phyloP scores from a whole-genome alignment of 176 grass and related monocot species.

The Triticum monococcum region DNA sequence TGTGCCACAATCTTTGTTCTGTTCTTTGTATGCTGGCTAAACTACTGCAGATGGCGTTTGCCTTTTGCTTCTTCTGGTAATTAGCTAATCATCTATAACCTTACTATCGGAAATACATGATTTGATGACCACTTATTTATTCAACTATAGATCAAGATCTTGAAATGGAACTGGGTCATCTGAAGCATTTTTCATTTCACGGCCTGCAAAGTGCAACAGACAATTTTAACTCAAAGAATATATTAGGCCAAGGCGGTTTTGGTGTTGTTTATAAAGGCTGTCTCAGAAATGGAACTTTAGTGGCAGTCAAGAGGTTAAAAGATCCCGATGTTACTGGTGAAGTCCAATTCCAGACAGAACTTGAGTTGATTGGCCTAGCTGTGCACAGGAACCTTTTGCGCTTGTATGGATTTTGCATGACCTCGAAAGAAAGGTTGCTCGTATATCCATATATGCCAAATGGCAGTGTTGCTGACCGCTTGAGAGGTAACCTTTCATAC shows the following conservation, averaged over 20 bases:
- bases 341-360: constrained; percentile 98
- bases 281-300: constrained; percentile 72
- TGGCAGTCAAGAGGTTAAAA: constrained; percentile 91
- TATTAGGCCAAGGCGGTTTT: constrained; percentile 94
- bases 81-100: constrained; percentile 26
- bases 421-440: constrained; percentile 74
- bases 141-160: constrained; percentile 71
- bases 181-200: constrained; percentile 80
- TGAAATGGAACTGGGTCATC: constrained; percentile 88
- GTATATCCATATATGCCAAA: constrained; percentile 98
- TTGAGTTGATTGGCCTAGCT: constrained; percentile 95
- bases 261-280: constrained; percentile 93
- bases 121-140: constrained; percentile 12
- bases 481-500: constrained; percentile 68
- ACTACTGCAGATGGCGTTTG: constrained; percentile 83
- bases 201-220: constrained; percentile 83
- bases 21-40: constrained; percentile 69
- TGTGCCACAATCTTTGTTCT: constrained; percentile 64
- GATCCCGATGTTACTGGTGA: constrained; percentile 88
- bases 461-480: constrained; percentile 90
- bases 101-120: not conserved
- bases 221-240: constrained; percentile 76
- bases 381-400: constrained; percentile 91
- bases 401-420: constrained; percentile 97
- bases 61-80: constrained; percentile 88